Evolutionary conservation across 1,284 basidiomycete genomes (phyloP).

Genomic region (Irpex sp.): DNA sequence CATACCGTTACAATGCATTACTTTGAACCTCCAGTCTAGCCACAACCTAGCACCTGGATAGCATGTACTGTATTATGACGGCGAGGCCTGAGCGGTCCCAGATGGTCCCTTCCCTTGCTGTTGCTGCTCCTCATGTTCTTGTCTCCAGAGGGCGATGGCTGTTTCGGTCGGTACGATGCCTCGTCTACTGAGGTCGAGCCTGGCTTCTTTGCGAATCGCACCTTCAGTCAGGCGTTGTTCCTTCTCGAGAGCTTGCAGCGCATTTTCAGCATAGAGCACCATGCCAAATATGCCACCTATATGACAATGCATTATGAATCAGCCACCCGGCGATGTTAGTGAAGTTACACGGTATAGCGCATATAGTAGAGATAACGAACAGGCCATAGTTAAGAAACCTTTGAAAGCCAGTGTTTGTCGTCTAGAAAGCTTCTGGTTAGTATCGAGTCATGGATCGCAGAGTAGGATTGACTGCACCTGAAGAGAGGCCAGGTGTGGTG

Average conservation of each 20-base stretch:
- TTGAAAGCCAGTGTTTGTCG: slow-evolving; percentile 82
- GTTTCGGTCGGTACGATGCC: slow-evolving; percentile 81
- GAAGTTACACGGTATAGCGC: not conserved
- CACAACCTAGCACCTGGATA: too few species aligned
- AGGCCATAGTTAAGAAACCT: slow-evolving; percentile 66
- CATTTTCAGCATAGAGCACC: slow-evolving; percentile 72
- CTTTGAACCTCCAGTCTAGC: not conserved
- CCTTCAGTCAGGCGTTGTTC: slow-evolving; percentile 65
- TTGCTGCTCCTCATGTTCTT: slow-evolving; percentile 19
- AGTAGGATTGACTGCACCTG: slow-evolving; percentile 43
- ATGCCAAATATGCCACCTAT: slow-evolving; percentile 65
- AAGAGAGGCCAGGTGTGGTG: slow-evolving; percentile 80
- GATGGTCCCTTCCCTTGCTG: not conserved
- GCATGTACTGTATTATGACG: too few species aligned
- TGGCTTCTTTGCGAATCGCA: slow-evolving; percentile 66
- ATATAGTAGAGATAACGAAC: slow-evolving; percentile 23
- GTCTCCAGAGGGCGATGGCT: slow-evolving; percentile 80
- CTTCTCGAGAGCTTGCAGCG: slow-evolving; percentile 70
- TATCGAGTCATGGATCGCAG: not conserved
- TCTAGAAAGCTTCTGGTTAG: slow-evolving; percentile 33
- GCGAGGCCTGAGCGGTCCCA: not conserved
- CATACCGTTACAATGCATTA: not conserved
- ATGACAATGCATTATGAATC: not conserved
- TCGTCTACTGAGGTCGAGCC: slow-evolving; percentile 67
- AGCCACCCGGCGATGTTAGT: not conserved